These are phyloP conservation scores for Ogataea trehalophila DNA, from an alignment of 805 yeast genomes.

Conservation along the genomic window DNA sequence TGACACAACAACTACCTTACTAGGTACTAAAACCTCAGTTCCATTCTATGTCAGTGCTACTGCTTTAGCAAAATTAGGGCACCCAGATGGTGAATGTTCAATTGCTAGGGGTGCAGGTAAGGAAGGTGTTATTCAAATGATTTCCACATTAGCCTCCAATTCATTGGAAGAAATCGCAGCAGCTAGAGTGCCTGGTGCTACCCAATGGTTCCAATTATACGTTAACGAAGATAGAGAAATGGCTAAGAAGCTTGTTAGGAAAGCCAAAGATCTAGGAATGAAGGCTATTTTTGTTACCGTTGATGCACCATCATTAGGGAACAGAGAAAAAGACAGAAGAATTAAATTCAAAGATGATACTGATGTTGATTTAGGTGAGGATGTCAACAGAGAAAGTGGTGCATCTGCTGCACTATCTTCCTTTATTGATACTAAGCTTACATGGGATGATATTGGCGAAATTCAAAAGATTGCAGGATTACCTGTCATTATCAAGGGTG, in stretches of 20 bases:
- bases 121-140: conserved; percentile 78
- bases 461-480: conserved; percentile 51
- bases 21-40: conserved; percentile 63
- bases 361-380: conserved; percentile 39
- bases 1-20: conserved; percentile 65
- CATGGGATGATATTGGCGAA: conserved; percentile 61
- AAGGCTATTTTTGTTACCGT: conserved; percentile 85
- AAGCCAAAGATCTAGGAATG: conserved; percentile 70
- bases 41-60: conserved; percentile 93
- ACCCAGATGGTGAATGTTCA: conserved; percentile 87
- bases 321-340: conserved; percentile 64
- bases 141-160: conserved; percentile 86
- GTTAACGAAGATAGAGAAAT: conserved; percentile 73
- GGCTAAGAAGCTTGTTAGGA: conserved; percentile 55
- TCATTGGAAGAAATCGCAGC: conserved; percentile 81
- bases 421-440: conserved; percentile 67
- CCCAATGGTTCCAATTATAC: conserved; percentile 86
- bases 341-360: conserved; percentile 35
- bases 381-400: conserved; percentile 67
- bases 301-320: conserved; percentile 89
- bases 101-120: conserved; percentile 78
- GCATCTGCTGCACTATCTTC: conserved; percentile 85
- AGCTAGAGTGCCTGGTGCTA: conserved; percentile 59
- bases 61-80: conserved; percentile 87
- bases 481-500: conserved; percentile 75